phyloP scores from a whole-genome alignment of 2,329 filamentous ascomycete genomes.

The Clarireedia monteithiana region DNA sequence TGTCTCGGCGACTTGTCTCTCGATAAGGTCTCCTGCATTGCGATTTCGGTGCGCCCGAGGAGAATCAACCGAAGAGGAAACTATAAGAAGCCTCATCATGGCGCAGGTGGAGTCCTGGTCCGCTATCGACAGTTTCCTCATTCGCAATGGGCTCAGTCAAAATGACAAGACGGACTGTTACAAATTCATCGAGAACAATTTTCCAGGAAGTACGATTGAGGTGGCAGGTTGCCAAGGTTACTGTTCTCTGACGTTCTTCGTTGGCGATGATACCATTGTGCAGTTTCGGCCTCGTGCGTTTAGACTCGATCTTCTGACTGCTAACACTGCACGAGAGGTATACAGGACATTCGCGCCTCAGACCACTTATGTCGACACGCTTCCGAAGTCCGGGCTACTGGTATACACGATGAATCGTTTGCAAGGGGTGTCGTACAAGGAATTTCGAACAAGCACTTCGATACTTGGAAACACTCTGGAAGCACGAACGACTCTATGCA shows the following conservation, averaged over 20 bases:
- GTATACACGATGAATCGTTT: slow-evolving; percentile 38
- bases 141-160: slow-evolving; percentile 18
- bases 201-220: slow-evolving; percentile 26
- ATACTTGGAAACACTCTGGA: neutral
- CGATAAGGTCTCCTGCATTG: neutral
- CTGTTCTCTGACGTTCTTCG: slow-evolving; percentile 43
- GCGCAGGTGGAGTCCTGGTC: neutral
- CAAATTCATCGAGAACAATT: slow-evolving; percentile 29
- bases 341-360: slow-evolving; percentile 37
- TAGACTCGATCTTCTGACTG: slow-evolving; percentile 34
- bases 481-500: slow-evolving; percentile 30
- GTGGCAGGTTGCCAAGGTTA: slow-evolving; percentile 39
- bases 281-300: slow-evolving; percentile 42
- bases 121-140: slow-evolving; percentile 22
- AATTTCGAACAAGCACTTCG: slow-evolving; percentile 25
- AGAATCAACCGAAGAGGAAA: neutral
- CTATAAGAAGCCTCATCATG: slow-evolving; percentile 2
- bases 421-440: slow-evolving; percentile 31
- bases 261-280: slow-evolving; percentile 34
- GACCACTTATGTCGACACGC: slow-evolving; percentile 32
- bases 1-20: too few relatives aligned
- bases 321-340: slow-evolving; percentile 32
- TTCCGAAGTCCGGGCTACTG: slow-evolving; percentile 24
- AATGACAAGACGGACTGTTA: slow-evolving; percentile 24
- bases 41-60: neutral